Evolutionary conservation across 495 filamentous ascomycete species (phyloP).

Genomic region (Tuber aestivum): DNA sequence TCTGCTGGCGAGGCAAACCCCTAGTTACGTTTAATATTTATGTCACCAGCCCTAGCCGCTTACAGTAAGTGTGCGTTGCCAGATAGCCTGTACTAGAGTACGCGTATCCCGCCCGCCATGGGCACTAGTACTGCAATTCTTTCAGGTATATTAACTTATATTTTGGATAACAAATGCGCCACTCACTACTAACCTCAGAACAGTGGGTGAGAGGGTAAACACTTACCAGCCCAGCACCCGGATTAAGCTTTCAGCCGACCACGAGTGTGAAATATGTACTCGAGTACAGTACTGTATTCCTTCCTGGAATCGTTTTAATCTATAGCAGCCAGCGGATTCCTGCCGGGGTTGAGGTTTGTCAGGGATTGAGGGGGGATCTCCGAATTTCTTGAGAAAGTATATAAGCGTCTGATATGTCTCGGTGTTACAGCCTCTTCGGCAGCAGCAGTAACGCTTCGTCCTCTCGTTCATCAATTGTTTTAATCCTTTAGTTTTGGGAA

Average conservation of each 20-base stretch:
- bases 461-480: not conserved
- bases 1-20: not conserved
- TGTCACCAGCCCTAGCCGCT: not conserved
- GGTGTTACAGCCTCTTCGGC: not conserved
- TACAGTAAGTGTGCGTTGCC: not conserved
- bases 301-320: not conserved
- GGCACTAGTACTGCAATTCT: not conserved
- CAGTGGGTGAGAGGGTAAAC: not conserved
- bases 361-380: not conserved
- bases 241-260: not conserved
- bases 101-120: not conserved
- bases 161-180: not conserved
- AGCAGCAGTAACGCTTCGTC: not conserved
- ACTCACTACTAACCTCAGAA: not conserved
- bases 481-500: not conserved
- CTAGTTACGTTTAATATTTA: not conserved
- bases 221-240: not conserved
- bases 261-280: not conserved
- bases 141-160: conserved; percentile 3
- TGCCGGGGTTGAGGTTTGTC: not conserved
- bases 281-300: too few species aligned
- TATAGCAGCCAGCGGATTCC: not conserved
- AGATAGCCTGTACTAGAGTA: not conserved
- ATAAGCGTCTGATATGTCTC: not conserved
- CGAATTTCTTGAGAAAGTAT: not conserved